Base-by-base conservation (phyloP, 352 stramenopile species). In the Pythium dissotocum region DNA sequence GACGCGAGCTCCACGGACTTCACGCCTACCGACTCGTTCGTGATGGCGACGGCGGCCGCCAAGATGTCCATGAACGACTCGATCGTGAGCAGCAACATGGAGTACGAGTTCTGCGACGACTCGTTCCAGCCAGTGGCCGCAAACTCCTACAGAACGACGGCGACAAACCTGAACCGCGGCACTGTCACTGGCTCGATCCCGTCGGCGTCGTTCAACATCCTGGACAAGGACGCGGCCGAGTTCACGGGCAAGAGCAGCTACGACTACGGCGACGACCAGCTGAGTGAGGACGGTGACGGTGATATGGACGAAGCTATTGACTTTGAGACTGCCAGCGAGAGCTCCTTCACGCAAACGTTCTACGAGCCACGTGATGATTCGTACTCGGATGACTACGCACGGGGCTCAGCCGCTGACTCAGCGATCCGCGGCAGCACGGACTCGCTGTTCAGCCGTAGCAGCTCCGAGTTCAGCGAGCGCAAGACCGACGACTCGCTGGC, bases 361-460 rank as follows among this genome's bases (percentile, higher is more conserved):
- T 52, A 52, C 36, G 56, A 49, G 56, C 56, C 33, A 10, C 55
- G 56, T 6, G 55, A 64, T 28, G 63, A 70, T 26, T 64, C 63
- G 28, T 69, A 69, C 62, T 60, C 62, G 53, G 57, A 70, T 30
- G 58, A 60, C 51, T 53, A 58, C 38, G 44, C 32, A 12, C 57
- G 57, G 8, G 48, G 16, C 33, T 71, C 65, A 48, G 46, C 61
- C 26, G 57, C 56, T 32, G 58, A 16, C 58, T 71, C 65, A 36
- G 57, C n/a, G 24, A 66, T 71, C 42, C 58, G 65, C 4, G 58
- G 58, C 48, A 71, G 65, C 65, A 62, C 54, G n/a, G 65, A 71
- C 65, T 71, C 65, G 58, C 65, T 71, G 32, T 71, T 71, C 58
- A 71, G 65, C 52, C 65, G 65, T 51, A 52, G 38, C 58, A 71